Evolutionary conservation across 306 rosid genomes (phyloP).

Genomic region (Spatholobus suberectus): DNA sequence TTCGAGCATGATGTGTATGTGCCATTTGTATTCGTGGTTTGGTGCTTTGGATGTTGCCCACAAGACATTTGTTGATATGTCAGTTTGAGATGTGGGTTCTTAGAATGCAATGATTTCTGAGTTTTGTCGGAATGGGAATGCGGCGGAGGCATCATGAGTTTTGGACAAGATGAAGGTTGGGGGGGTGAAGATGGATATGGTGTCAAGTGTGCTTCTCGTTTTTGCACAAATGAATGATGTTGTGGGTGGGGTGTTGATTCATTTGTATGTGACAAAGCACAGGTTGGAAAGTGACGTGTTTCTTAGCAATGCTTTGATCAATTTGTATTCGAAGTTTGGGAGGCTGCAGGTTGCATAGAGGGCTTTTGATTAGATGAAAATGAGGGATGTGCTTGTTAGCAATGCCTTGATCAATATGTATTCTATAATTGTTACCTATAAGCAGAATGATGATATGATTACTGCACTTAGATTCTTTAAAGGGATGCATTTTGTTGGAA

Average conservation of each 20-base stretch:
- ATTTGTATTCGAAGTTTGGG: constrained; percentile 56
- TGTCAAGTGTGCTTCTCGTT: constrained; percentile 52
- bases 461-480: constrained; percentile 45
- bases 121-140: constrained; percentile 55
- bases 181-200: constrained; percentile 50
- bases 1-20: constrained; percentile 56
- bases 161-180: constrained; percentile 45
- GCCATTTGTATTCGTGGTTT: constrained; percentile 48
- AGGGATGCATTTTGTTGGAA: constrained; percentile 50
- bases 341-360: constrained; percentile 43
- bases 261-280: constrained; percentile 56
- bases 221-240: constrained; percentile 45
- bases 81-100: constrained; percentile 50
- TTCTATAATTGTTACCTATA: constrained; percentile 49
- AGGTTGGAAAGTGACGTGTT: constrained; percentile 53
- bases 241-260: constrained; percentile 49
- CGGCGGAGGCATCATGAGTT: constrained; percentile 33
- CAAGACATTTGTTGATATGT: constrained; percentile 50
- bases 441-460: constrained; percentile 52
- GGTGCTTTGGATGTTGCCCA: constrained; percentile 35
- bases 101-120: constrained; percentile 64
- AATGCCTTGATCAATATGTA: too few relatives aligned
- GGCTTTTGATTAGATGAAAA: constrained; percentile 50
- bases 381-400: constrained; percentile 56
- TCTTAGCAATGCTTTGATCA: constrained; percentile 56